Evolutionary conservation across 805 yeast species (phyloP).

Genomic region (Candida tibetensis): DNA sequence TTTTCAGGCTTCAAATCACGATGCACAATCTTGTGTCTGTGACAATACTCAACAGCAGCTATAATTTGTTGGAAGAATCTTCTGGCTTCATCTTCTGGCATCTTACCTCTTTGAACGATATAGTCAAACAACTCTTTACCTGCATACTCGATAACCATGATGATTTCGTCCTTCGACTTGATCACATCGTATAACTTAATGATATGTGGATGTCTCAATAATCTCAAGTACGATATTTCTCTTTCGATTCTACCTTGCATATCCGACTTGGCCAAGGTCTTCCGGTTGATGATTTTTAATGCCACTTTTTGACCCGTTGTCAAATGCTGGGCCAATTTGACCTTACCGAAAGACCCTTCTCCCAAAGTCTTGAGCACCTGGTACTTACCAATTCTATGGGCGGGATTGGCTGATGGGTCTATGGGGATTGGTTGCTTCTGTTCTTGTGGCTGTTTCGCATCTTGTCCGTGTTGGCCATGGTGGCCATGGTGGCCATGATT

Average conservation of each 20-base stretch:
- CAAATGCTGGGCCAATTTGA: constrained; percentile 29
- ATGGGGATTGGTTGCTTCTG: constrained; percentile 6
- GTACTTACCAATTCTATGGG: constrained; percentile 68
- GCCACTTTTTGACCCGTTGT: constrained; percentile 29
- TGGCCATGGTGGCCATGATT: constrained; percentile 22
- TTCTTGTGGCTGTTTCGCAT: constrained; percentile 1
- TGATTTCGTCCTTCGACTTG: constrained; percentile 29
- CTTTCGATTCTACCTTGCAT: constrained; percentile 31
- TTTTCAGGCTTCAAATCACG: constrained; percentile 91
- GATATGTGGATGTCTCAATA: constrained; percentile 31
- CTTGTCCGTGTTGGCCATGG: constrained; percentile 14
- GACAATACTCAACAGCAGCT: constrained; percentile 32
- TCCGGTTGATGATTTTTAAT: constrained; percentile 27
- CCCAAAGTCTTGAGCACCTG: constrained; percentile 29
- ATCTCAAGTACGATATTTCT: constrained; percentile 27
- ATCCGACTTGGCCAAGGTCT: constrained; percentile 29
- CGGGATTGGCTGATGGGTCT: constrained; percentile 27
- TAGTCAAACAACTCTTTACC: constrained; percentile 30
- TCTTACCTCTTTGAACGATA: constrained; percentile 27
- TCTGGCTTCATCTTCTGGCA: constrained; percentile 31
- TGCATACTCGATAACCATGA: constrained; percentile 31
- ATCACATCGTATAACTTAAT: constrained; percentile 31
- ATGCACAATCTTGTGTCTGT: constrained; percentile 30
- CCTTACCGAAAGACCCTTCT: constrained; percentile 32
- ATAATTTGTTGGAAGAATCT: constrained; percentile 30